phyloP scores from a whole-genome alignment of 306 rosid species.

The Inga oerstediana region DNA sequence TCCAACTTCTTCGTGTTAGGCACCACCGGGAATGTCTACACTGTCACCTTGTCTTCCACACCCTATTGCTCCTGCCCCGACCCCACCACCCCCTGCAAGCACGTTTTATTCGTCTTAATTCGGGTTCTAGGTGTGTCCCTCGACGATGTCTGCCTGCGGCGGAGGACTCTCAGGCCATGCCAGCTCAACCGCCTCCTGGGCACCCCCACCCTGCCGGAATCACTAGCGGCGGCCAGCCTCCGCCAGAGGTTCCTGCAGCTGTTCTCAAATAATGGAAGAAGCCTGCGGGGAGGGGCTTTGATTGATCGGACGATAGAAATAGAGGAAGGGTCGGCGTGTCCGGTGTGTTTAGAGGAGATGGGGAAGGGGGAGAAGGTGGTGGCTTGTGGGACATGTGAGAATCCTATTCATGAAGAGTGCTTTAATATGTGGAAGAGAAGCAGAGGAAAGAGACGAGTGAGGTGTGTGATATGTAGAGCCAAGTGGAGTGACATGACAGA shows the following conservation, averaged over 20 bases:
- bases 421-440: conserved; percentile 75
- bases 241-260: conserved; percentile 66
- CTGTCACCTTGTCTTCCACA: conserved; percentile 48
- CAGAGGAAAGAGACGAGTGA: conserved; percentile 56
- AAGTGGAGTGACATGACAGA: conserved; percentile 60
- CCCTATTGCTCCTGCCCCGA: conserved; percentile 92
- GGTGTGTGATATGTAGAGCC: conserved; percentile 90
- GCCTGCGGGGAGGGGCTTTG: neutral
- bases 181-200: conserved; percentile 51
- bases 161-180: conserved; percentile 61
- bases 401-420: conserved; percentile 81
- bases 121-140: conserved; percentile 65
- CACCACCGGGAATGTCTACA: conserved; percentile 85
- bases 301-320: conserved; percentile 29
- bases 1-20: conserved; percentile 75
- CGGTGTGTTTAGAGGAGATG: conserved; percentile 85
- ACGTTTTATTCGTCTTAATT: conserved; percentile 70
- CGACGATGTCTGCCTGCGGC: conserved; percentile 57
- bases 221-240: conserved; percentile 53
- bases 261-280: conserved; percentile 27
- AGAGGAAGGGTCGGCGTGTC: conserved; percentile 70
- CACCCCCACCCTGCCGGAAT: conserved; percentile 49
- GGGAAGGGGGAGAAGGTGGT: conserved; percentile 59
- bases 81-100: conserved; percentile 82
- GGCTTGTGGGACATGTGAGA: conserved; percentile 71